These are phyloP conservation scores for Typha latifolia DNA, from an alignment of 176 grass and related monocot species.

Conservation along the genomic window DNA sequence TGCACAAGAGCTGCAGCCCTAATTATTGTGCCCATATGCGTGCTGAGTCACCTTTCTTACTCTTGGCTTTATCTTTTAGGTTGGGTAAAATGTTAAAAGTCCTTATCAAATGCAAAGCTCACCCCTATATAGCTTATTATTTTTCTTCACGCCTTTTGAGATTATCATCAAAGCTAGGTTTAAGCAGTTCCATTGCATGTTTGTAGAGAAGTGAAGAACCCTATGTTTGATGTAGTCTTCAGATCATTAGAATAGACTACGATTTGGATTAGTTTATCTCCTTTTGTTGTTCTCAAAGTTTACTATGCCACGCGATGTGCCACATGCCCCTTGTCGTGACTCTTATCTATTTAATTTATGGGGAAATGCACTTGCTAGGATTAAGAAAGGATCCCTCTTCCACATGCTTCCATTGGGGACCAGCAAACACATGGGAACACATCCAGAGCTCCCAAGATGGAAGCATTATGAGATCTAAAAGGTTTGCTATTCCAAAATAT, in stretches of 20 bases:
- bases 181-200: slow-evolving; percentile 44
- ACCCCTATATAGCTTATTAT: neutral
- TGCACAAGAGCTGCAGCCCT: neutral
- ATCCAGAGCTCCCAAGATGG: slow-evolving; percentile 30
- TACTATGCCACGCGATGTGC: slow-evolving; percentile 49
- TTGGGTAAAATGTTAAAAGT: neutral
- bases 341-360: slow-evolving; percentile 28
- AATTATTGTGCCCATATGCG: neutral
- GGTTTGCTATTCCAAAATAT: slow-evolving; percentile 4
- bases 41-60: neutral
- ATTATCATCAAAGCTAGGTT: slow-evolving; percentile 33
- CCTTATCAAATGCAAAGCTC: slow-evolving; percentile 6
- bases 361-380: slow-evolving; percentile 32
- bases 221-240: slow-evolving; percentile 9
- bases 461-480: neutral
- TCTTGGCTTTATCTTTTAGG: neutral
- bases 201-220: slow-evolving; percentile 29
- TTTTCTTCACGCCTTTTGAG: slow-evolving; percentile 39
- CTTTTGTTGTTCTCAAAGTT: slow-evolving; percentile 20
- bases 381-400: slow-evolving; percentile 45
- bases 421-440: slow-evolving; percentile 76
- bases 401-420: slow-evolving; percentile 63
- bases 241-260: slow-evolving; percentile 4
- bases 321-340: slow-evolving; percentile 57
- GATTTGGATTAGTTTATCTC: neutral